Conservation (phyloP, 164 flowering plant species). For the Macadamia integrifolia region DNA sequence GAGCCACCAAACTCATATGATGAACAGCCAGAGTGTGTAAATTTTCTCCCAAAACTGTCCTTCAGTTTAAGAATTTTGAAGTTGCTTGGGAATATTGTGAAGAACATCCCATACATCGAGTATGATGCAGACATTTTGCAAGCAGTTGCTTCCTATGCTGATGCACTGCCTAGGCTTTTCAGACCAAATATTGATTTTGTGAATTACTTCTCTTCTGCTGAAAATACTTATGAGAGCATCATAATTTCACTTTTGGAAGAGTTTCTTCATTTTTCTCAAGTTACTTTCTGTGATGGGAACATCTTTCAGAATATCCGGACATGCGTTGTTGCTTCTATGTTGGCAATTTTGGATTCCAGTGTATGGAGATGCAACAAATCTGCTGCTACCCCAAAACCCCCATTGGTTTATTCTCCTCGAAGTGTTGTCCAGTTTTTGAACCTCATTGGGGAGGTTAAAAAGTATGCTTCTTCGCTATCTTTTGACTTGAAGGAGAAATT, state of each 20-base stretch:
- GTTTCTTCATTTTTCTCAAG: slow-evolving; percentile 61
- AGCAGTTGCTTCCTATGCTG: slow-evolving; percentile 56
- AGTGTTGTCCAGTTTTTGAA: slow-evolving; percentile 51
- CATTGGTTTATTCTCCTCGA: slow-evolving; percentile 70
- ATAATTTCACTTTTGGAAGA: slow-evolving; percentile 61
- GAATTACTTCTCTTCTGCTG: slow-evolving; percentile 35
- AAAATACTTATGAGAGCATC: slow-evolving; percentile 55
- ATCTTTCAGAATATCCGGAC: slow-evolving; percentile 64
- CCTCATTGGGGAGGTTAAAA: slow-evolving; percentile 57
- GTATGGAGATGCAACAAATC: slow-evolving; percentile 58
- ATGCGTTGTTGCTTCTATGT: slow-evolving; percentile 59
- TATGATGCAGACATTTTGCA: slow-evolving; percentile 47
- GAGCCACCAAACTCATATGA: slow-evolving; percentile 35
- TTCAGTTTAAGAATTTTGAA: slow-evolving; percentile 53
- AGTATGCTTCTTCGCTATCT: slow-evolving; percentile 27
- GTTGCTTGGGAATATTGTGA: slow-evolving; percentile 52
- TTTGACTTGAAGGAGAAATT: slow-evolving; percentile 28
- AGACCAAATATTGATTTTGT: slow-evolving; percentile 48
- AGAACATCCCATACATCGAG: slow-evolving; percentile 44
- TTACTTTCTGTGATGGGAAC: slow-evolving; percentile 42
- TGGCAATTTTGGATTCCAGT: slow-evolving; percentile 49
- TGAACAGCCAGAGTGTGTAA: slow-evolving; percentile 35
- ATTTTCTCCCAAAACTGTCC: slow-evolving; percentile 41
- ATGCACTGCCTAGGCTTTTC: slow-evolving; percentile 55
- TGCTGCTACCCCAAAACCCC: slow-evolving; percentile 38